Evolutionary conservation across 768 basidiomycete genomes (phyloP).

Genomic region (Mycena galericulata): DNA sequence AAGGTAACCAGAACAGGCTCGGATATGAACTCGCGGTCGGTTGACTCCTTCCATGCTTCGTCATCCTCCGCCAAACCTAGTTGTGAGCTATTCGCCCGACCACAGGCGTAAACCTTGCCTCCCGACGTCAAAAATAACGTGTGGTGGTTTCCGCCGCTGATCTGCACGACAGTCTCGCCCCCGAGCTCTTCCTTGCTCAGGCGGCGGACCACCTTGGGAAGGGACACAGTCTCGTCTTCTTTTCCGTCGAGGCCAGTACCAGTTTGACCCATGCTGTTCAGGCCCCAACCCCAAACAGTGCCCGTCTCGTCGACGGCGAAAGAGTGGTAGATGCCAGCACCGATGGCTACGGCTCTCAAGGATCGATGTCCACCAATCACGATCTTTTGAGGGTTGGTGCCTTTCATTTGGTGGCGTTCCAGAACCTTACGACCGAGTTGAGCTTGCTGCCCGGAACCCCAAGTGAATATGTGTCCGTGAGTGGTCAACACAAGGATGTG

Average conservation of each 20-base stretch:
- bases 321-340: conserved; percentile 87
- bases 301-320: conserved; percentile 91
- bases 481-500: conserved; percentile 92
- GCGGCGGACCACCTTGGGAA: conserved; percentile 72
- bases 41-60: conserved; percentile 64
- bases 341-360: conserved; percentile 72
- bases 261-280: conserved; percentile 90
- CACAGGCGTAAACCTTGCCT: conserved; percentile 89
- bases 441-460: conserved; percentile 92
- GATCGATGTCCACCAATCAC: conserved; percentile 71
- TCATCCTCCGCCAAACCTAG: conserved; percentile 84
- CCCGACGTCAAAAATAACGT: conserved; percentile 87
- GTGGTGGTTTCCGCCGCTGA: conserved; percentile 89
- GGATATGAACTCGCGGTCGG: conserved; percentile 68
- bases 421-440: conserved; percentile 93
- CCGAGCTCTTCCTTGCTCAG: conserved; percentile 72
- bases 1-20: conserved; percentile 77
- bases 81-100: conserved; percentile 86
- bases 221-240: conserved; percentile 66
- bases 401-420: conserved; percentile 89
- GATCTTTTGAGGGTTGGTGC: conserved; percentile 89
- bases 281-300: conserved; percentile 94
- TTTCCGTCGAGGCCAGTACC: conserved; percentile 66
- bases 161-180: conserved; percentile 75
- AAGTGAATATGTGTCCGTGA: conserved; percentile 87